Conservation (phyloP, 73 alveolate genomes). For the Paramecium octaurelia region DNA sequence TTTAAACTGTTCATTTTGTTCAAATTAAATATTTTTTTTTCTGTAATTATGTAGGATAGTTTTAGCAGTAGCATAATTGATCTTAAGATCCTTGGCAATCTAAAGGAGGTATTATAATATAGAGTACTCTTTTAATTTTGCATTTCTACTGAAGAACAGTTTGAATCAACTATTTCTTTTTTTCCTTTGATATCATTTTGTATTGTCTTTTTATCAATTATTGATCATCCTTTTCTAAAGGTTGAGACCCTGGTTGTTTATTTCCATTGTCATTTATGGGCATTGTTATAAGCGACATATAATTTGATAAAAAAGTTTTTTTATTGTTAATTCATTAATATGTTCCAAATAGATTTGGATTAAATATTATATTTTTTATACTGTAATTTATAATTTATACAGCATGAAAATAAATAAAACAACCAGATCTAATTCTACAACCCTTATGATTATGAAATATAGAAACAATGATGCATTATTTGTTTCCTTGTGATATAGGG, state of each 20-base stretch:
- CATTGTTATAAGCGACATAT: background rate
- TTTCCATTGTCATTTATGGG: background rate
- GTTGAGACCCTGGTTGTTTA: background rate
- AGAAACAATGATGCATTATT: background rate
- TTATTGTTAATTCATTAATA: background rate
- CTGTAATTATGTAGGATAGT: conserved; percentile 1
- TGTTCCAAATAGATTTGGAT: background rate
- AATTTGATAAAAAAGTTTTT: background rate
- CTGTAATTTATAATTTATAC: background rate
- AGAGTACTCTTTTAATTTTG: conserved; percentile 5
- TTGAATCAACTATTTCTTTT: background rate
- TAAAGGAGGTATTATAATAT: background rate
- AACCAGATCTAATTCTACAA: too few relatives aligned
- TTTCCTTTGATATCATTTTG: background rate
- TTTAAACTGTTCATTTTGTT: background rate
- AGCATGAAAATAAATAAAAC: too few relatives aligned
- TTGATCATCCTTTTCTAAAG: background rate
- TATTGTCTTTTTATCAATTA: background rate
- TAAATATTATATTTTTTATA: background rate
- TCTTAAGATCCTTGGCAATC: conserved; percentile 31
- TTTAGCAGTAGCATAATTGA: conserved; percentile 46
- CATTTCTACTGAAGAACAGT: background rate
- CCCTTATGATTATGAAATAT: too few relatives aligned
- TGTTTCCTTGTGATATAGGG: background rate
- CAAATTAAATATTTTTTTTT: background rate